Conservation (phyloP, 805 yeast species). For the Diddensiella transvaalensis region DNA sequence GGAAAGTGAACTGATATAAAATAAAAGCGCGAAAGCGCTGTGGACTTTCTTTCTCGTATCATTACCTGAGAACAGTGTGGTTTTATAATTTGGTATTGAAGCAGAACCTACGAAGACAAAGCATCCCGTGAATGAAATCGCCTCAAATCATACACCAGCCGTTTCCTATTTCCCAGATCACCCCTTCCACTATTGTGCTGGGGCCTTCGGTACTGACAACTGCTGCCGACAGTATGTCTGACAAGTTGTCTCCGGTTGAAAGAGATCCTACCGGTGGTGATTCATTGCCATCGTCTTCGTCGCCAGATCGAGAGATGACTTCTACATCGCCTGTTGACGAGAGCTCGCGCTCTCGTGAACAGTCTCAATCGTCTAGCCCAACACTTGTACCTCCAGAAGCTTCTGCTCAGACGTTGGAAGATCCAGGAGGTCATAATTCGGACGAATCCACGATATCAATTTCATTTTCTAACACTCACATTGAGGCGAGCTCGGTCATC, state of each 20-base stretch:
- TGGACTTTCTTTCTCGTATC: too few relatives aligned
- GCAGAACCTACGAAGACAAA: too few relatives aligned
- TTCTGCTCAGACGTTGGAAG: background rate
- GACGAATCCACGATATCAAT: constrained; percentile 13
- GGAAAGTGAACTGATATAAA: too few relatives aligned
- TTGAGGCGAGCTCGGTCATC: constrained; percentile 10
- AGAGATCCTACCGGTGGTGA: too few relatives aligned
- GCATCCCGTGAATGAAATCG: constrained; percentile 6
- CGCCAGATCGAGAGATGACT: background rate
- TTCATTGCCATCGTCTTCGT: too few relatives aligned
- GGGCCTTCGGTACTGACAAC: constrained; percentile 15
- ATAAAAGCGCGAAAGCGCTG: too few relatives aligned
- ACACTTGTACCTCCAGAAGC: background rate
- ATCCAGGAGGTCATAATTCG: background rate
- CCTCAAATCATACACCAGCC: constrained; percentile 18
- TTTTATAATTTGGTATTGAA: too few relatives aligned
- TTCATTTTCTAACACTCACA: constrained; percentile 15
- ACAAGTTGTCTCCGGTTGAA: too few relatives aligned
- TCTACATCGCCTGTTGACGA: background rate
- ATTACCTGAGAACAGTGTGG: too few relatives aligned
- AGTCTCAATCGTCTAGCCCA: too few relatives aligned
- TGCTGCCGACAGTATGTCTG: background rate
- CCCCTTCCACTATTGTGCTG: constrained; percentile 23
- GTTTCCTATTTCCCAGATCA: constrained; percentile 22
- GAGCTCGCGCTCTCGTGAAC: background rate